Evolutionary conservation across 495 filamentous ascomycete species (phyloP), one percentile per base, ranked within the genome.

Genomic region (Penicillium ucsense): DNA sequence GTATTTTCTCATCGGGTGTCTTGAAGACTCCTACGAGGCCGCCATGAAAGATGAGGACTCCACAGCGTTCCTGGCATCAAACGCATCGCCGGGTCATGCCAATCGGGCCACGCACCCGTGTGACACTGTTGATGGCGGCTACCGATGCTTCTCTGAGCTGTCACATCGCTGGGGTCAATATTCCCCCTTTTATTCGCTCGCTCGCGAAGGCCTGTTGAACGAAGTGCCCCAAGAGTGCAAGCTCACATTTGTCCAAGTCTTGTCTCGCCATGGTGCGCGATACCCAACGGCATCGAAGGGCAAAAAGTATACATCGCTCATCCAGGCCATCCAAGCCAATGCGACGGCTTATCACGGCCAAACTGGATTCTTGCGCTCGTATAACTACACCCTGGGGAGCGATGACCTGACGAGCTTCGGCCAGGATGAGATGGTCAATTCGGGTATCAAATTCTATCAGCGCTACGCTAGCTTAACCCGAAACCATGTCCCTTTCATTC

Each of bases 131-230:
- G 52, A 76, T 9, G 54, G 63, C 42, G 88, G 86, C 30, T 89
- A 81, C 60, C 77, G 81, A 51, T 86, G 81, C 61, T 64, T 70
- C 33, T 48, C 71, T 7, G 45, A 72, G 10, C 69, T 83, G 38
- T 78, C 86, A 4, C 87, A 85, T 49, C 76, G 65, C 48, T 94
- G 88, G 89, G 89, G 88, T 45, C 86, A 89, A 57, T 92, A 95
- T 64, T 86, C 86, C 20, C 87, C 89, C 9, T 89, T 78, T 62
- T 94, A 84, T 68, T 73, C 78, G 0, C 79, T 89, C 3, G 51
- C 54, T 2, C 48, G 58, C 2, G 75, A 80, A 28, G 61, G 77
- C 5, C 73, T 88, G 37, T 68, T 77, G 4, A 49, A 71, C 2
- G 61, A 67, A 1, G 55, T 85, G 4, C 88, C 88, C 2, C 35